These are phyloP conservation scores for Russula olivacea DNA, from an alignment of 768 basidiomycete genomes.

Conservation along the genomic window DNA sequence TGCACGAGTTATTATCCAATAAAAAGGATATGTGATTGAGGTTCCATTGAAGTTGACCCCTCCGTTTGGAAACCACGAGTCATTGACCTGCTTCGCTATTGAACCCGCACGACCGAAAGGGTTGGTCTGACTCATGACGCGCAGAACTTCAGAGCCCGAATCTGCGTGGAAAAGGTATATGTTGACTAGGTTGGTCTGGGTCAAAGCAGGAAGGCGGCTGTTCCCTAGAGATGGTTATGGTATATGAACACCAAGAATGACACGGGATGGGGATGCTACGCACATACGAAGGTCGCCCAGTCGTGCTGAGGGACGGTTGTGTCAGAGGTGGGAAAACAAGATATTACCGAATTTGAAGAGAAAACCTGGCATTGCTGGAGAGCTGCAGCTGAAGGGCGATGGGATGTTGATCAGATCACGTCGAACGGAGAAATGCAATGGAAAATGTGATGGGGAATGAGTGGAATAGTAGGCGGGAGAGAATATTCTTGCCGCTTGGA, in stretches of 20 bases:
- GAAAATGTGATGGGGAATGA: slow-evolving; percentile 6
- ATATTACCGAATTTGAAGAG: slow-evolving; percentile 66
- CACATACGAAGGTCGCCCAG: slow-evolving; percentile 76
- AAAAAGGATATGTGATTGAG: slow-evolving; percentile 63
- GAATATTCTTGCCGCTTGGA: not conserved
- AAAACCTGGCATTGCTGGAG: slow-evolving; percentile 43
- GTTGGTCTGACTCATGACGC: slow-evolving; percentile 38
- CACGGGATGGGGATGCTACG: slow-evolving; percentile 34
- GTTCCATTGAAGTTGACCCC: slow-evolving; percentile 43
- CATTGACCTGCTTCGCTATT: slow-evolving; percentile 54
- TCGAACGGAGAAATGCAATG: not conserved
- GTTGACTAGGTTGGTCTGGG: slow-evolving; percentile 59
- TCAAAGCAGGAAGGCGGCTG: slow-evolving; percentile 58
- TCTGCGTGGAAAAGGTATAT: slow-evolving; percentile 76
- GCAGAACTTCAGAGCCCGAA: slow-evolving; percentile 45
- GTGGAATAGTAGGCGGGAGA: not conserved
- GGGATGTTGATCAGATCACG: slow-evolving; percentile 10
- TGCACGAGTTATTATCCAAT: slow-evolving; percentile 67
- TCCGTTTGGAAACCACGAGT: slow-evolving; percentile 62
- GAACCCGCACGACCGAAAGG: slow-evolving; percentile 51
- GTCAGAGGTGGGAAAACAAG: slow-evolving; percentile 63
- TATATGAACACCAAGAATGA: slow-evolving; percentile 20
- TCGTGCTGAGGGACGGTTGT: slow-evolving; percentile 63
- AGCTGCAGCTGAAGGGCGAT: slow-evolving; percentile 35
- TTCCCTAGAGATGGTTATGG: slow-evolving; percentile 52